Conservation (phyloP, 495 filamentous ascomycete species). For the Xylaria scruposa region DNA sequence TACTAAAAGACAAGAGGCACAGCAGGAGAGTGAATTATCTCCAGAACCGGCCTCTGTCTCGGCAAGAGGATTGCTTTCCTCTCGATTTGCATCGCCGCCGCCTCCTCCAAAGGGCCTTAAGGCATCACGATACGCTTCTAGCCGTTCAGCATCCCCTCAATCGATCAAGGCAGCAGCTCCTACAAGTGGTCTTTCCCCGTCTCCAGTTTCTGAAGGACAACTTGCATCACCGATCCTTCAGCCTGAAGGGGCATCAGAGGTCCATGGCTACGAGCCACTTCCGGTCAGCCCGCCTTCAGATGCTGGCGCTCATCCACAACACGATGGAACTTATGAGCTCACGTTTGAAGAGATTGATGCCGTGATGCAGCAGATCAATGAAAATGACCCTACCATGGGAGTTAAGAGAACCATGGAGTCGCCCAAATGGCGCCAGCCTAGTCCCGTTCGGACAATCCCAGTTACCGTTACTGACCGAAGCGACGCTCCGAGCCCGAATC, state of each 20-base stretch:
- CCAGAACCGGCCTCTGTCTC: constrained; percentile 28
- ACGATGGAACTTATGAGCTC: constrained; percentile 49
- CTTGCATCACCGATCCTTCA: constrained; percentile 30
- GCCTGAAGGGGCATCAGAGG: constrained; percentile 35
- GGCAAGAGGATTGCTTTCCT: constrained; percentile 31
- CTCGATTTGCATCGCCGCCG: constrained; percentile 42
- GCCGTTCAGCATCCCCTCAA: constrained; percentile 45
- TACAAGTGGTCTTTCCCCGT: constrained; percentile 40
- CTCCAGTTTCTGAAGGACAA: constrained; percentile 35
- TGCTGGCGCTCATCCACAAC: constrained; percentile 27
- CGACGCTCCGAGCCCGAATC: constrained; percentile 79
- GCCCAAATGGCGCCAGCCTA: constrained; percentile 53
- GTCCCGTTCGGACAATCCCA: constrained; percentile 45
- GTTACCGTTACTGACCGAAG: constrained; percentile 58
- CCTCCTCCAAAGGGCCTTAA: constrained; percentile 43
- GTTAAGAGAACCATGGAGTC: constrained; percentile 66
- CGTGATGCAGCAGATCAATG: constrained; percentile 82
- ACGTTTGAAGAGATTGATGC: constrained; percentile 84
- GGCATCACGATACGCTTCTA: constrained; percentile 50
- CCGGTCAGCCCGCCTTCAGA: constrained; percentile 40
- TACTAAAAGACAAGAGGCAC: constrained; percentile 33
- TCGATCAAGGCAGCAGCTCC: constrained; percentile 34
- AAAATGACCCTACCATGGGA: constrained; percentile 71
- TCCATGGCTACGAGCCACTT: constrained; percentile 38
- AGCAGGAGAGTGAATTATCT: constrained; percentile 31